Base-by-base conservation (phyloP, 768 basidiomycete species). In the Rickenella mellea region DNA sequence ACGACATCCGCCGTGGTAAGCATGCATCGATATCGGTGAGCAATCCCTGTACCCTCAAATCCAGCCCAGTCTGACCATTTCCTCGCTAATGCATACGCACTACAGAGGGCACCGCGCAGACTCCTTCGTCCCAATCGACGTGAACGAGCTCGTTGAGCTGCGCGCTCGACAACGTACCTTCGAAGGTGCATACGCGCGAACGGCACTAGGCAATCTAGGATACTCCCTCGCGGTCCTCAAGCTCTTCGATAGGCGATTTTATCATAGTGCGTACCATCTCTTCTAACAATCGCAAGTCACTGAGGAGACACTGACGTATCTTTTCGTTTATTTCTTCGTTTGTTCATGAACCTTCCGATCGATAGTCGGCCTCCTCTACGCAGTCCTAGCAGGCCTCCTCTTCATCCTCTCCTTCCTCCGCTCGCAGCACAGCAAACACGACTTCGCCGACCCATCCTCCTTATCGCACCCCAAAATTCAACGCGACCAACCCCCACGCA, bases 91-190 rank as follows among this genome's bases (percentile, higher is more conserved):
- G 9, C 10, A 17, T 17, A 5, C 11, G 33, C 10, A 10, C 15
- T 7, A 20, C 41, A 73, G 70, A 44, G 69, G 71, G 0, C 73
- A 73, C 42, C 62, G 68, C 25, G 60, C 65, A 10, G 45, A 68
- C 36, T 80, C 78, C 1, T 80, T 77, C 49, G 52, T 65, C 6
- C 62, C 77, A 1, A 51, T 64, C 14, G 78, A 81, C 49, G 45
- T 78, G 25, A 68, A 66, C 40, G 78, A 81, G 54, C 71, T 81
- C 40, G 76, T 76, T 19, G 87, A 91, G 55, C 60, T 91, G 14
- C 72, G 88, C 11, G 88, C 88, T 1, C 70, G 86, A 22, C 78
- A 85, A 49, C 70, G 88, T 30, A 91, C 88, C 0, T 89, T 88
- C 54, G 74, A 89, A 40, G 87, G 85, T 12, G 84, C 87, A 11